Evolutionary conservation across 106 monocot genomes (phyloP).

Genomic region (Narthecium ossifragum): DNA sequence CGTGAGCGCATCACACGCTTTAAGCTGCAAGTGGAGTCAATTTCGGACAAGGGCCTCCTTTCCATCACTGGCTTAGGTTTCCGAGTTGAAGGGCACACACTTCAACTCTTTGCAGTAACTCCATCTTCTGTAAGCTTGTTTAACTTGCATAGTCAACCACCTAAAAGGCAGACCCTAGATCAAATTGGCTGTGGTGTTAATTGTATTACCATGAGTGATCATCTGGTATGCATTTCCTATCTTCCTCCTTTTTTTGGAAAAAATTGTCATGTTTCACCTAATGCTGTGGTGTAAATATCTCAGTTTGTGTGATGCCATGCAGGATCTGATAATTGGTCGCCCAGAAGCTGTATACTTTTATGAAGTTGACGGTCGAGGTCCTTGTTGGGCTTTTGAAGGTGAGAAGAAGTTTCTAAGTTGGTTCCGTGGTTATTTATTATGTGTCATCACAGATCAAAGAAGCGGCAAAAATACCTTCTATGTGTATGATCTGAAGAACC

Average conservation of each 20-base stretch:
- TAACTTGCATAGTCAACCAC: constrained; percentile 72
- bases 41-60: constrained; percentile 26
- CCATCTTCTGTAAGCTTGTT: constrained; percentile 75
- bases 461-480: constrained; percentile 60
- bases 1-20: constrained; percentile 94
- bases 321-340: constrained; percentile 94
- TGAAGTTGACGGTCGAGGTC: constrained; percentile 90
- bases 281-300: too few species aligned
- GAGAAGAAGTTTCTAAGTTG: constrained; percentile 92
- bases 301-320: too few species aligned
- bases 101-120: constrained; percentile 84
- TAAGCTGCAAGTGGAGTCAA: constrained; percentile 56
- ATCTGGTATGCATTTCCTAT: constrained; percentile 39
- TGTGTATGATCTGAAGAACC: constrained; percentile 92
- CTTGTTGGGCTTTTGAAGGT: constrained; percentile 98
- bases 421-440: constrained; percentile 95
- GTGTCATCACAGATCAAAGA: constrained; percentile 65
- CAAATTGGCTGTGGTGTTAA: constrained; percentile 74
- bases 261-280: too few species aligned
- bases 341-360: constrained; percentile 98
- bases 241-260: background rate
- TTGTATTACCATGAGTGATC: constrained; percentile 91
- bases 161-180: constrained; percentile 76
- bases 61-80: constrained; percentile 76
- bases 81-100: constrained; percentile 68